Evolutionary conservation across 75 land plant genomes (phyloP), one percentile per base, ranked within the genome.

Genomic region (Selaginella tamariscina): DNA sequence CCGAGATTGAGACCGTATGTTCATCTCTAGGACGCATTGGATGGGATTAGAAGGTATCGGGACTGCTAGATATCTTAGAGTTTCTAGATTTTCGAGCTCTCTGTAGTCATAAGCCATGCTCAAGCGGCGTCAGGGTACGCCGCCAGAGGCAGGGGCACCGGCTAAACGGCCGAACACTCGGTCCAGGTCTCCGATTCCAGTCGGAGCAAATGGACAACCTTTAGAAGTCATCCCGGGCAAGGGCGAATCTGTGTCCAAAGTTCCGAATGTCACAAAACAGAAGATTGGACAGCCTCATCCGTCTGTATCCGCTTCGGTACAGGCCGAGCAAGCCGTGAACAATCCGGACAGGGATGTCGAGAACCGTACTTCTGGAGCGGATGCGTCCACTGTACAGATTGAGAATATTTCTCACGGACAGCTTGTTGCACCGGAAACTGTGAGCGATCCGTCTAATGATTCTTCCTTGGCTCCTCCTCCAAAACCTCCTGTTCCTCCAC

Each of bases 341-440:
- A 59, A 59, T 23, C 21, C 26, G 62, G 62, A 59, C 62, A 57
- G 31, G 55, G 2, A 2, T 22, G 68, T 65, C 0, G 71, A 29
- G 13, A 65, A 56, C 13, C 28, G 60, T 5, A 78, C 66, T 26
- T 70, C 49, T 39, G 49, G 49, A 39, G 49, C 49, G 22, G 67
- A 70, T 28, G 68, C 30, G 8, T 29, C 30, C 32, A 30, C 59
- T 29, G 44, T 72, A 24, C 29, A 54, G 26, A 55, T 92, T 65
- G 97, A 92, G 82, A 92, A 92, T 68, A 69, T 92, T 1, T 92
- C 97, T 1, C 84, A 92, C 66, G 97, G 97, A 1, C 97, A 92
- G 82, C 67, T 39, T 15, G 49, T 39, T 15, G 49, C 15, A 15
- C 49, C 49, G 49, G 49, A 39, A 15, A 15, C 49, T 5, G 11